Conservation (phyloP, 371 early-diverging fungal genomes). For the Lichtheimia ramosa region DNA sequence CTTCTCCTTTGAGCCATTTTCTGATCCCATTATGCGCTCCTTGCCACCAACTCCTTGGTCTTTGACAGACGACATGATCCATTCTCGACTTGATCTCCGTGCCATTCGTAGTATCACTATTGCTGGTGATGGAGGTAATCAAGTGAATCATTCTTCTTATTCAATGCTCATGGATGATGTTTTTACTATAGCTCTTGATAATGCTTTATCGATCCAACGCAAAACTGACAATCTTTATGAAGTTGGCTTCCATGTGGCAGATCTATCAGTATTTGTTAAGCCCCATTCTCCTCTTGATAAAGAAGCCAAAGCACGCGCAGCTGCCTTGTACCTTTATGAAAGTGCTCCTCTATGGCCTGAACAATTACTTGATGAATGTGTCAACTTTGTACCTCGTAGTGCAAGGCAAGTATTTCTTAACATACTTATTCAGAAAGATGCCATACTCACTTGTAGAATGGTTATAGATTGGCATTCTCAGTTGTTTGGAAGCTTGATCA, state of each 20-base stretch:
- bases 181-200: conserved; percentile 66
- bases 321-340: conserved; percentile 89
- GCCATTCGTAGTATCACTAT: conserved; percentile 75
- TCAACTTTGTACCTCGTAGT: conserved; percentile 21
- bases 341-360: conserved; percentile 96
- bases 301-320: conserved; percentile 86
- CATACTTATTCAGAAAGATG: background rate
- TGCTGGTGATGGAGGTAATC: conserved; percentile 75
- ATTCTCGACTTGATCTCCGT: conserved; percentile 70
- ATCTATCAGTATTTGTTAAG: conserved; percentile 94
- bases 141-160: background rate
- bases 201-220: conserved; percentile 77
- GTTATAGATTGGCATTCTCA: conserved; percentile 76
- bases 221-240: conserved; percentile 67
- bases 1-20: conserved; percentile 49
- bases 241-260: conserved; percentile 97
- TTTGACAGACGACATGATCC: conserved; percentile 59
- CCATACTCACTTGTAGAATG: no score
- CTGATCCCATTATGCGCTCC: conserved; percentile 54
- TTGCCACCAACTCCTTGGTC: conserved; percentile 63
- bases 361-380: conserved; percentile 74
- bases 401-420: conserved; percentile 16
- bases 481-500: conserved; percentile 81
- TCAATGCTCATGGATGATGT: no score
- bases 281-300: conserved; percentile 84